A percentile compares a stretch with the other conserved stretches of the same genome.
These are phyloP conservation scores for Trametes punicea DNA, from an alignment of 768 basidiomycete species.

Conservation along the genomic window DNA sequence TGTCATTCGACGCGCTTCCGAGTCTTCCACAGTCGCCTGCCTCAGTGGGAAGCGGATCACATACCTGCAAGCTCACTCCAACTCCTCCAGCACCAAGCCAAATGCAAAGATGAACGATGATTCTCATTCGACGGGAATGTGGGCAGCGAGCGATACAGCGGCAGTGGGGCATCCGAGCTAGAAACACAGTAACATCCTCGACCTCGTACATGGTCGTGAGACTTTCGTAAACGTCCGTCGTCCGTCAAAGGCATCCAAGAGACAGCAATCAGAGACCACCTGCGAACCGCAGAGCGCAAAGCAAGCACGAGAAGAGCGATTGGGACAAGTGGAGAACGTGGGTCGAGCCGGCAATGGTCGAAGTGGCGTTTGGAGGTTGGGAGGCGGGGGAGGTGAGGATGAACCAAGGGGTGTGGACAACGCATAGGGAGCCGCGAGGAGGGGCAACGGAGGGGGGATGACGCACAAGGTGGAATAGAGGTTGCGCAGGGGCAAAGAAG, in stretches of 20 bases:
- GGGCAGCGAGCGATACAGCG: neutral
- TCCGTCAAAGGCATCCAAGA: neutral
- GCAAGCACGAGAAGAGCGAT: neutral
- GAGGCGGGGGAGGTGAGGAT: too few species aligned
- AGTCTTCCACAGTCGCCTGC: too few species aligned
- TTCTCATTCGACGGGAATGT: too few species aligned
- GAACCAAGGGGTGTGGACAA: too few species aligned
- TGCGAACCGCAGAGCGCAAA: slow-evolving; percentile 3
- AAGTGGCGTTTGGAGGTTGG: too few species aligned
- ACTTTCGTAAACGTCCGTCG: slow-evolving; percentile 8
- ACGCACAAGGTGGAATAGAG: neutral
- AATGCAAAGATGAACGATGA: neutral
- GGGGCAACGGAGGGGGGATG: neutral
- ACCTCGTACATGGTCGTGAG: slow-evolving; percentile 12
- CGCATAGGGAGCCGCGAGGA: too few species aligned
- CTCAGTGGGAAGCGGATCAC: too few species aligned
- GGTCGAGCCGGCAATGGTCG: too few species aligned
- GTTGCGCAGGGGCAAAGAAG: too few species aligned
- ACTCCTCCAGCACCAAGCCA: too few species aligned
- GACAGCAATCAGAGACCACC: neutral
- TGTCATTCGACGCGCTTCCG: too few species aligned
- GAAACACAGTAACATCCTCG: slow-evolving; percentile 1
- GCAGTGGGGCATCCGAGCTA: neutral
- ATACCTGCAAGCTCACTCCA: neutral
- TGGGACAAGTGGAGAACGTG: neutral